These are phyloP conservation scores for Lyophyllum atratum DNA, from an alignment of 768 basidiomycete species.

Conservation along the genomic window DNA sequence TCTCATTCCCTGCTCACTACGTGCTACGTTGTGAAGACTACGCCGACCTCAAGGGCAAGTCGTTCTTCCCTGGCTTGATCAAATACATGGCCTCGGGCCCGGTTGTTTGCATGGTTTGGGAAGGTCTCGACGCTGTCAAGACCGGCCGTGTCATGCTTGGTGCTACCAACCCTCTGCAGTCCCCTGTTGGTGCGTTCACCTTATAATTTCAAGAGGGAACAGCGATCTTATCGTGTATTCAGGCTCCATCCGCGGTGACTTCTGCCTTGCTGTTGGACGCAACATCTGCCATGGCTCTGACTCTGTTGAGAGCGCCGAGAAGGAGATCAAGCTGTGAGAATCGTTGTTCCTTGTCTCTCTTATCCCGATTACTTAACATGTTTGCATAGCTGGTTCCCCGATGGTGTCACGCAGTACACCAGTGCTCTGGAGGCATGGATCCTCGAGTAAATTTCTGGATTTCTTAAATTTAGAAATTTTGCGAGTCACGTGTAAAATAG, in stretches of 20 bases:
- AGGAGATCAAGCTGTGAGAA: conserved; percentile 93
- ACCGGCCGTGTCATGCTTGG: conserved; percentile 96
- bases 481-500: conserved; percentile 18
- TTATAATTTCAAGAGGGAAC: conserved; percentile 2
- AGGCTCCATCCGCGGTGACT: conserved; percentile 98
- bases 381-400: conserved; percentile 83
- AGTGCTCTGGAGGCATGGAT: conserved; percentile 70
- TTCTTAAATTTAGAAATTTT: conserved; percentile 15
- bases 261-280: conserved; percentile 89
- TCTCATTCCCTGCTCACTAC: conserved; percentile 4
- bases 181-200: conserved; percentile 68
- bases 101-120: conserved; percentile 94
- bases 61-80: conserved; percentile 96
- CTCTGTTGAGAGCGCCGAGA: conserved; percentile 85
- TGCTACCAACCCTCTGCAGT: conserved; percentile 93
- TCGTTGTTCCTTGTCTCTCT: too few species aligned
- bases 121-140: conserved; percentile 93
- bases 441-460: conserved; percentile 61
- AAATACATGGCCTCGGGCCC: conserved; percentile 96
- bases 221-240: conserved; percentile 8
- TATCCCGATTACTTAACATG: conserved; percentile 7
- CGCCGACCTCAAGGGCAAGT: conserved; percentile 89
- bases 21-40: conserved; percentile 65
- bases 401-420: conserved; percentile 74
- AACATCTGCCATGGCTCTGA: conserved; percentile 95